These are phyloP conservation scores for Taiwanofungus camphoratus DNA, from an alignment of 1,284 basidiomycete genomes.

Conservation along the genomic window DNA sequence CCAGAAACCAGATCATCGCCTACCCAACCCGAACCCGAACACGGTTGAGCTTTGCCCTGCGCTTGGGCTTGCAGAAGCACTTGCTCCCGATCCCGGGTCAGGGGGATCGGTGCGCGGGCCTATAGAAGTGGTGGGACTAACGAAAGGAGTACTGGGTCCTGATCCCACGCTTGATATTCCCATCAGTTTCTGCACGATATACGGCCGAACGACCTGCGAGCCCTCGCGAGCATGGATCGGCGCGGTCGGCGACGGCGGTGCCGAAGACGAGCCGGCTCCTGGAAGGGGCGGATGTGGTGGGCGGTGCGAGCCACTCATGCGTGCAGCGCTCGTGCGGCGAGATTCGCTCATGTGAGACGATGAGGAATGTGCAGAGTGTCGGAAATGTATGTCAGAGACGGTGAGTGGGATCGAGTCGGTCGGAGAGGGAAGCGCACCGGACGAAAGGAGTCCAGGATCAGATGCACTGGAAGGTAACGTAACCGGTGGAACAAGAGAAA, in stretches of 20 bases:
- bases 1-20: constrained; percentile 1
- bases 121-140: constrained; percentile 13
- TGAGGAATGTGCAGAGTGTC: constrained; percentile 45
- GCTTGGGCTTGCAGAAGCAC: not conserved
- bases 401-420: constrained; percentile 51
- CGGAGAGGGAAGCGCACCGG: constrained; percentile 10
- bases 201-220: constrained; percentile 21
- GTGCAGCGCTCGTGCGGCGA: constrained; percentile 28
- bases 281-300: constrained; percentile 51
- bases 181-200: constrained; percentile 37
- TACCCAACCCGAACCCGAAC: constrained; percentile 1
- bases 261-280: constrained; percentile 8
- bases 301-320: constrained; percentile 31
- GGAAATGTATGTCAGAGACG: constrained; percentile 62
- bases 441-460: constrained; percentile 9
- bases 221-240: constrained; percentile 12
- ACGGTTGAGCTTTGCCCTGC: not conserved
- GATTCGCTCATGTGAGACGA: constrained; percentile 27
- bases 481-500: constrained; percentile 18
- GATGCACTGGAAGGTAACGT: constrained; percentile 10
- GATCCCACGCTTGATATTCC: constrained; percentile 22
- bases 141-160: constrained; percentile 16
- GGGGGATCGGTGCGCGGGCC: not conserved
- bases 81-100: not conserved
- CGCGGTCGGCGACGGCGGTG: constrained; percentile 13